Evolutionary conservation across 1,284 basidiomycete species (phyloP), one percentile per base, ranked within the genome.

Genomic region (Coniferiporia weirii): DNA sequence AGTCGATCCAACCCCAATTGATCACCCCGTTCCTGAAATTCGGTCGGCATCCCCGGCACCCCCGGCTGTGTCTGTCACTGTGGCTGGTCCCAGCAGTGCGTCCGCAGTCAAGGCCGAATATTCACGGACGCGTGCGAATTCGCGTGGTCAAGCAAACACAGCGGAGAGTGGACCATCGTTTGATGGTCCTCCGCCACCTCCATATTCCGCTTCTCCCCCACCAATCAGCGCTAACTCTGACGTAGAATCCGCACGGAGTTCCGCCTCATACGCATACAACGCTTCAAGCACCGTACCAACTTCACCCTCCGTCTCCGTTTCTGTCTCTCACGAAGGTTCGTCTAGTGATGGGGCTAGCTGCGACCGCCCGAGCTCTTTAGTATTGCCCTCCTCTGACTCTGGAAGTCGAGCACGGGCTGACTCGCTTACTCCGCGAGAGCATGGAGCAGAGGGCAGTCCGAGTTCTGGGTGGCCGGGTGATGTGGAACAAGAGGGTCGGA

Each of bases 401-500:
- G 51, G 58, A 32, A 45, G 52, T 32, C 48, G 52, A 20, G 52
- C 48, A n/a, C 47, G 52, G 9, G 22, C 51, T 15, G 54, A 46
- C 20, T 46, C 62, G 7, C 62, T 64, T 27, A 52, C 70, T 5
- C 68, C 72, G 2, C 61, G 60, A 8, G 66, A 68, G 22, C 43
- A 49, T 35, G 5, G 32, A n/a, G 49, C 38, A 27, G 54, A 56
- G 20, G 12, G 20, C 5, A 36, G 22, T 15, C 20, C 51, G 12
- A 43, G 19, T 40, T 35, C 52, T 17, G 38, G 38, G 17, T 59
- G 52, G 50, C 57, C 49, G 52, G 50, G 13, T 27, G 60, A 13
- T 62, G 56, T 49, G 61, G 64, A 48, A 56, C 60, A 40, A 65
- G 71, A 61, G 74, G 69, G 50, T 76, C 56, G 81, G 44, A 74